Evolutionary conservation across 352 stramenopile species (phyloP).

Genomic region (Phytopythium ostracodes): DNA sequence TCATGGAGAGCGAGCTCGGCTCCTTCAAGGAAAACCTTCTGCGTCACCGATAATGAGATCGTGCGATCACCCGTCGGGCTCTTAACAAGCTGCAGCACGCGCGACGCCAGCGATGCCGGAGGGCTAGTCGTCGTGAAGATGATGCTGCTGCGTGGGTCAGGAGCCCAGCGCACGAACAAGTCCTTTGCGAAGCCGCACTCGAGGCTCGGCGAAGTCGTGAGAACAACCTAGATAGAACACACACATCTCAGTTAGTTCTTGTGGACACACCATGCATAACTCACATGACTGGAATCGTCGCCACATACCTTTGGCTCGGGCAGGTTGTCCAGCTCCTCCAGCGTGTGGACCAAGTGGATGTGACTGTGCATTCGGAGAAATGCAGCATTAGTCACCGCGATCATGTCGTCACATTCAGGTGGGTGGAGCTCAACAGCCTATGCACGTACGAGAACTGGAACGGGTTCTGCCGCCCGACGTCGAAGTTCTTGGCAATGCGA

Average conservation of each 20-base stretch:
- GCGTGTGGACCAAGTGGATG: conserved; percentile 81
- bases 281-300: not conserved
- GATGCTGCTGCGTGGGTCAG: conserved; percentile 74
- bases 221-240: conserved; percentile 42
- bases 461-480: conserved; percentile 82
- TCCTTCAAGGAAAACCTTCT: conserved; percentile 77
- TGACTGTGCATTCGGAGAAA: conserved; percentile 34
- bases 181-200: conserved; percentile 85
- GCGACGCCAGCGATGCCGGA: conserved; percentile 63
- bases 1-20: conserved; percentile 83
- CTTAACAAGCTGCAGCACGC: conserved; percentile 56
- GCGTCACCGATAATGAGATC: conserved; percentile 59
- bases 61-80: conserved; percentile 39
- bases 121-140: conserved; percentile 74
- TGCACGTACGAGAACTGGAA: conserved; percentile 83
- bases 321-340: conserved; percentile 85
- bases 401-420: not conserved
- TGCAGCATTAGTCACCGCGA: not conserved
- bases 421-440: not conserved
- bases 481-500: conserved; percentile 88
- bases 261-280: not conserved
- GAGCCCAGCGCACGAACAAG: conserved; percentile 79
- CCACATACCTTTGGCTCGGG: conserved; percentile 69
- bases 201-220: conserved; percentile 74
- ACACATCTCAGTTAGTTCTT: not conserved